Evolutionary conservation across 805 yeast species (phyloP).

Genomic region (Metschnikowia dekortorum): DNA sequence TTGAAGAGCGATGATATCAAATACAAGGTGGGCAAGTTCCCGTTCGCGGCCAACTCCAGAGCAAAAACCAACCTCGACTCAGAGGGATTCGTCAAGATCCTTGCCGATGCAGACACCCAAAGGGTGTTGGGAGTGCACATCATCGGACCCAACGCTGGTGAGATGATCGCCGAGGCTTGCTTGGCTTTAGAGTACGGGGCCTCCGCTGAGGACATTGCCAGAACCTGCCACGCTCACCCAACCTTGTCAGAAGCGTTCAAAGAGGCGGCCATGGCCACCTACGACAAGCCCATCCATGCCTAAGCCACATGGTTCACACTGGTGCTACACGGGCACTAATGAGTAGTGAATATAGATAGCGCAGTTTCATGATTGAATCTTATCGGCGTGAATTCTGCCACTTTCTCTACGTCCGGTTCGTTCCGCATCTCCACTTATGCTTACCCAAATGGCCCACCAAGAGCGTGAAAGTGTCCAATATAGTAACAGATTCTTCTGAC

Average conservation of each 20-base stretch:
- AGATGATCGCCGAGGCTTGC: conserved; percentile 98
- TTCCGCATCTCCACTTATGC: too few relatives aligned
- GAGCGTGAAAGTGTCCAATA: too few relatives aligned
- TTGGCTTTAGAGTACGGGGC: conserved; percentile 99
- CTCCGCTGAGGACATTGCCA: conserved; percentile 93
- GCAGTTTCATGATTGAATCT: too few relatives aligned
- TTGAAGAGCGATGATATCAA: conserved; percentile 87
- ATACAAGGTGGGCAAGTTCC: conserved; percentile 96
- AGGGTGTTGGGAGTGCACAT: conserved; percentile 95
- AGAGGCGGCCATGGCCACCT: conserved; percentile 94
- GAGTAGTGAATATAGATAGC: too few relatives aligned
- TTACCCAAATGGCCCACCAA: too few relatives aligned
- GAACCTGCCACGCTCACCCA: conserved; percentile 99
- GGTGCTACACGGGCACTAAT: too few relatives aligned
- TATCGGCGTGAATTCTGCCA: too few relatives aligned
- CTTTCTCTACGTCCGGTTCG: too few relatives aligned
- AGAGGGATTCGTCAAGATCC: conserved; percentile 93
- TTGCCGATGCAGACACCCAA: conserved; percentile 96
- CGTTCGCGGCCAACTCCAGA: conserved; percentile 98
- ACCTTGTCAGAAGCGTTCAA: conserved; percentile 96
- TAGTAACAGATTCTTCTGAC: too few relatives aligned
- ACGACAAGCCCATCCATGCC: conserved; percentile 80
- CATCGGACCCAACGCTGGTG: conserved; percentile 98
- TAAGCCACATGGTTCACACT: not conserved
- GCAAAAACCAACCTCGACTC: conserved; percentile 97